A percentile compares a stretch with the other conserved stretches of the same genome.
phyloP scores from a whole-genome alignment of 148 eudicot genomes.

The Beta vulgaris region DNA sequence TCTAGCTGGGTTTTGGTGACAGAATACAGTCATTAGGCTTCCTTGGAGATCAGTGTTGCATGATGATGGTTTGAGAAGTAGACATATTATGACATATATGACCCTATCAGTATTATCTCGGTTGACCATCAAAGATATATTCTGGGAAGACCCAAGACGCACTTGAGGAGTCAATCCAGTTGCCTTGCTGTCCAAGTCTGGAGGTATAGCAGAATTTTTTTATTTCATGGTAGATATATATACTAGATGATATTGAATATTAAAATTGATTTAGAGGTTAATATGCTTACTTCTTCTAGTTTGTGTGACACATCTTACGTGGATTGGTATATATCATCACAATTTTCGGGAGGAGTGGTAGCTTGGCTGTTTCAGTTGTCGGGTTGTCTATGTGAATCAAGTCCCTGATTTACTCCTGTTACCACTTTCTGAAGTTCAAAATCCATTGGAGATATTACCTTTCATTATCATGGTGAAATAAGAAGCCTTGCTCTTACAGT shows the following conservation, averaged over 20 bases:
- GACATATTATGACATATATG: not conserved
- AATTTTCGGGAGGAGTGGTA: not conserved
- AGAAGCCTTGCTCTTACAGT: not conserved
- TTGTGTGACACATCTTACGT: not conserved
- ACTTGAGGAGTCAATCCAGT: not conserved
- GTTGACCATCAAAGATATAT: not conserved
- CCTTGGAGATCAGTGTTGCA: not conserved
- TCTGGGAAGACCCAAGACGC: not conserved
- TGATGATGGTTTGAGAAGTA: not conserved
- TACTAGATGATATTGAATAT: not conserved
- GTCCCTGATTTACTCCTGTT: not conserved
- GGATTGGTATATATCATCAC: not conserved
- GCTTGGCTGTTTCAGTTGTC: conserved; percentile 1
- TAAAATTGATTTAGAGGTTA: not conserved
- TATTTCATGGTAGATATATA: not conserved
- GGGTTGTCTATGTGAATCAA: too few species aligned
- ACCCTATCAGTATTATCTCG: not conserved
- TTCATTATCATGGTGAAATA: not conserved
- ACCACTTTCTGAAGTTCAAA: not conserved
- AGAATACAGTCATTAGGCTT: conserved; percentile 32
- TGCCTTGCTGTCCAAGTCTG: not conserved
- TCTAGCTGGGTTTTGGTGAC: conserved; percentile 60
- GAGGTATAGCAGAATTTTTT: not conserved
- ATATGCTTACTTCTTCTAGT: not conserved
- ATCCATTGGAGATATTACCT: not conserved